These are phyloP conservation scores for Puccinia sorghi DNA, from an alignment of 1,284 basidiomycete genomes.

Conservation along the genomic window DNA sequence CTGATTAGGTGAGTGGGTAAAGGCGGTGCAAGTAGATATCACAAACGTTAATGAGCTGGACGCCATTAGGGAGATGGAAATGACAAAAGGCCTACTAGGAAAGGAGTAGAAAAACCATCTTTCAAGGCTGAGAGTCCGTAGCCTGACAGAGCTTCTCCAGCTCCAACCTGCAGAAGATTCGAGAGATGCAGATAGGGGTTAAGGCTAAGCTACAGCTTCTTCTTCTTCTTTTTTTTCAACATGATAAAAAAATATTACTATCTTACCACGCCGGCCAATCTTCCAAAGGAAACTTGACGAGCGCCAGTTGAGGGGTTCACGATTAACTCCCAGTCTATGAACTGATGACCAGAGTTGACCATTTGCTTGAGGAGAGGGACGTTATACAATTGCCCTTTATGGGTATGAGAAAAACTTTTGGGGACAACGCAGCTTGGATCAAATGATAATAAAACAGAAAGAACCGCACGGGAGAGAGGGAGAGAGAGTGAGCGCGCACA, in stretches of 20 bases:
- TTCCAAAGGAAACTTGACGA: slow-evolving; percentile 59
- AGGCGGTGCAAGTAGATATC: background rate
- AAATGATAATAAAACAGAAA: slow-evolving; percentile 52
- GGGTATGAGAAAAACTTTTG: slow-evolving; percentile 84
- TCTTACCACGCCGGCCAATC: slow-evolving; percentile 81
- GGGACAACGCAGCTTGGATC: slow-evolving; percentile 67
- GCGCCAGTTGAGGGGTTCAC: slow-evolving; percentile 66
- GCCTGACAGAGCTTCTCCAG: slow-evolving; percentile 74
- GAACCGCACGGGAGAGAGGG: no score
- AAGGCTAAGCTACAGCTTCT: slow-evolving; percentile 59
- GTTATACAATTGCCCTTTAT: slow-evolving; percentile 79
- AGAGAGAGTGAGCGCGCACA: slow-evolving; percentile 27
- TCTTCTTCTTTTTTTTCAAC: no score
- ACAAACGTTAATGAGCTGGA: no score
- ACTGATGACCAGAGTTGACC: slow-evolving; percentile 54
- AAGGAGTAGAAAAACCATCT: slow-evolving; percentile 75
- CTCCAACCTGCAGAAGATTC: slow-evolving; percentile 66
- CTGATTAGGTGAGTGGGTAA: slow-evolving; percentile 58
- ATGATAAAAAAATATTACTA: background rate
- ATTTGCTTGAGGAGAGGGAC: slow-evolving; percentile 73
- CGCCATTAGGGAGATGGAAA: background rate
- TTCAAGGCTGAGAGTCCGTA: slow-evolving; percentile 76
- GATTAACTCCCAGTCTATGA: slow-evolving; percentile 83
- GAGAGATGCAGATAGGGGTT: background rate
- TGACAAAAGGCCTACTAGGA: slow-evolving; percentile 65